Base-by-base conservation (phyloP, 2,329 filamentous ascomycete species). In the Herpomyces periplanetae region DNA sequence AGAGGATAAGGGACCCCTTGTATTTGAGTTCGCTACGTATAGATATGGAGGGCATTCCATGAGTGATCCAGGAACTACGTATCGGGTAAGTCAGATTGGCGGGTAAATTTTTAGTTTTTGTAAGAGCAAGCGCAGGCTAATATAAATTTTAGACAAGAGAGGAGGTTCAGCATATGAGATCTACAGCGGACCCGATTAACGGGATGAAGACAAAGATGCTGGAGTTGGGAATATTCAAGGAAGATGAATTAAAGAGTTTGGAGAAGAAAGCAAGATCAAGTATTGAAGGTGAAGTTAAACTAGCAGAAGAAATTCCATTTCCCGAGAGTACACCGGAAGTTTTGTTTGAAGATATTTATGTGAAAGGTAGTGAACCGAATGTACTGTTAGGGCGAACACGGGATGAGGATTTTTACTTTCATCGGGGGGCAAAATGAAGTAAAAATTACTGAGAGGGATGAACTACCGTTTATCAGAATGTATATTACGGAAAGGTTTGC, bases 141-240 rank as follows among this genome's bases (percentile, higher is more conserved):
- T n/a, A n/a, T n/a, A n/a, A 13, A n/a, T 3, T 6, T 9, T 19
- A 44, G 40, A 88, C 75, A 31, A 71, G 80, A 44, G 80, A 96
- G 51, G 80, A 96, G 49, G 87, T 96, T 37, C 75, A 88, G 52
- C 73, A 75, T 43, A 96, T 96, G 80, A 68, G 80, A 36, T 84
- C 65, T 33, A 96, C 80, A 45, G 68, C 91, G 46, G 80, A 96
- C 47, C 71, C 80, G 30, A 96, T 96, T 36, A 71, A 73, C 34
- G 80, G 80, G 24, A 58, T 96, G 31, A 91, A 91, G 60, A 65
- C 80, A 50, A 87, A 87, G 52, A 62, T 96, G 29, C 47, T 96
- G 23, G 80, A 96, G 44, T 96, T 80, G 80, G 56, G 56, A 24
- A 63, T 96, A 29, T 60, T 60, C 30, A 58, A 51, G 25, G 80